Evolutionary conservation across 106 monocot species (phyloP).

Genomic region (Iris macrosiphon): DNA sequence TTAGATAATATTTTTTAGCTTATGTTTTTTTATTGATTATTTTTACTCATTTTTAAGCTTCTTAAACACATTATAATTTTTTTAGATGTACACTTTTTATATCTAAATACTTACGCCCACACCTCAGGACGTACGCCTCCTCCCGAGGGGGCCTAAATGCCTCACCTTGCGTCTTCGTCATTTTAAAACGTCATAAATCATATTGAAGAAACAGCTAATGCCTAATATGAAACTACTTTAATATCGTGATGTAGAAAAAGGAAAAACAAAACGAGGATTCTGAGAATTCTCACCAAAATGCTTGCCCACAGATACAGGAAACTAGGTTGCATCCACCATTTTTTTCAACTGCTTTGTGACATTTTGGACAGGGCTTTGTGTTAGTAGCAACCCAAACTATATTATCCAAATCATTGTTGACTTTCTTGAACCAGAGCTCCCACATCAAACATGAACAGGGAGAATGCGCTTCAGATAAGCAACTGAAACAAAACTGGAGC

Average conservation of each 20-base stretch:
- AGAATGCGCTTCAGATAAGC: slow-evolving; percentile 59
- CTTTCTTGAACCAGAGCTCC: slow-evolving; percentile 63
- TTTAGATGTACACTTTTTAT: too few species aligned
- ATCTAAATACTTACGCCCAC: too few species aligned
- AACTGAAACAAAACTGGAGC: slow-evolving; percentile 72
- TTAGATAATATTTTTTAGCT: too few species aligned
- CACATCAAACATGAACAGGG: slow-evolving; percentile 86
- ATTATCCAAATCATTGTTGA: slow-evolving; percentile 37
- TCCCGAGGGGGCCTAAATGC: too few species aligned
- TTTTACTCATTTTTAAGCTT: too few species aligned
- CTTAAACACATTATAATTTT: too few species aligned
- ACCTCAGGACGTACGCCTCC: too few species aligned
- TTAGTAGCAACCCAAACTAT: slow-evolving; percentile 54
- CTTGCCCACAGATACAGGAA: slow-evolving; percentile 59
- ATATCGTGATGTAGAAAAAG: neutral
- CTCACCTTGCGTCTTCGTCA: too few species aligned
- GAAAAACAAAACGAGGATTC: neutral
- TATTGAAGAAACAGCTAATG: too few species aligned
- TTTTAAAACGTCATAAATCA: too few species aligned
- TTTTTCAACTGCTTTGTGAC: slow-evolving; percentile 64
- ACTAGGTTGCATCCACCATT: slow-evolving; percentile 80
- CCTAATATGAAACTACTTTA: too few species aligned
- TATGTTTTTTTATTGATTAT: too few species aligned
- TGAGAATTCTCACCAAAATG: slow-evolving; percentile 56
- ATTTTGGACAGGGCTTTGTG: slow-evolving; percentile 73